These are phyloP conservation scores for Colletotrichum sp. DNA, from an alignment of 2,329 filamentous ascomycete species.

Conservation along the genomic window DNA sequence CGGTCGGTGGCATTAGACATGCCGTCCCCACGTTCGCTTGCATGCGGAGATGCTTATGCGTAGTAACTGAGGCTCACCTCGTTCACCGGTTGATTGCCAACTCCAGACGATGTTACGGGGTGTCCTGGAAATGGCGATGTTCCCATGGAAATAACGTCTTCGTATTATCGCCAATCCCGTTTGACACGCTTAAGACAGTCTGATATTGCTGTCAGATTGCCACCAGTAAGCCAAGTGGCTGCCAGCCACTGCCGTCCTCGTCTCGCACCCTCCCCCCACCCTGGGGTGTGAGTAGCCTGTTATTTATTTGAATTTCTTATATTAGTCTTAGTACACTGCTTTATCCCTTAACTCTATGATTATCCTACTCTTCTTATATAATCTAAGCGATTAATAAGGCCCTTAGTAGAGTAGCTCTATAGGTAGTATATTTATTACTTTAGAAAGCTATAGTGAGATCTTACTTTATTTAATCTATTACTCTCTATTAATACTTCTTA, in stretches of 20 bases:
- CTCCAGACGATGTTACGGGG: background rate
- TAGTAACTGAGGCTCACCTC: background rate
- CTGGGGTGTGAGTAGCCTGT: no score
- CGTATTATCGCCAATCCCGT: background rate
- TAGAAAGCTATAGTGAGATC: no score
- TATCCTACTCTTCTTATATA: no score
- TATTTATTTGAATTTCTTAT: no score
- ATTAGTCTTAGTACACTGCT: no score
- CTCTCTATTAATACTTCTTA: no score
- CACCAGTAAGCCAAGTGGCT: background rate
- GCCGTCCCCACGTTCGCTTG: background rate
- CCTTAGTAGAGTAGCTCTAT: no score
- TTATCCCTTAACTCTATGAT: no score
- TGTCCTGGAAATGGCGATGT: background rate
- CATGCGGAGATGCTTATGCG: background rate
- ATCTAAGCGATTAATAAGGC: no score
- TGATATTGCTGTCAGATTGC: conserved; percentile 2
- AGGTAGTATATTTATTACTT: no score
- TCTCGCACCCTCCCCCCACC: background rate
- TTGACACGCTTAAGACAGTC: background rate
- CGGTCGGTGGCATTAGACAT: background rate
- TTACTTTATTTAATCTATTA: no score
- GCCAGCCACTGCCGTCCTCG: background rate
- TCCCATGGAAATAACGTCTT: background rate
- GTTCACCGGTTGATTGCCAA: background rate